Conservation (phyloP, 345 rosid genomes). For the Eutrema japonicum region DNA sequence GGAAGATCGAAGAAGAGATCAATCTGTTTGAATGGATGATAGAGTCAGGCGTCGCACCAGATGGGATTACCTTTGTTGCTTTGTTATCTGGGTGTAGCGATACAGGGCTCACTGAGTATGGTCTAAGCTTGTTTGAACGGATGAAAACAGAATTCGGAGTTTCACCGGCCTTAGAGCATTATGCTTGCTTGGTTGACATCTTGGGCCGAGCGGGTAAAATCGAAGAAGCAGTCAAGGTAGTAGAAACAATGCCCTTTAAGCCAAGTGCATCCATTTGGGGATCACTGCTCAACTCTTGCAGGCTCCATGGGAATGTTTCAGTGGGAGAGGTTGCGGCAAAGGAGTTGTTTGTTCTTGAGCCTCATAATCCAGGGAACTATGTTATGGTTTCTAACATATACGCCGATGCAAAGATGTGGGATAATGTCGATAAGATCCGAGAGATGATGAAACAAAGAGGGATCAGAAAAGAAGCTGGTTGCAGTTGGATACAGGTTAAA, state of each 20-base stretch:
- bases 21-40: slow-evolving; percentile 52
- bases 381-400: slow-evolving; percentile 65
- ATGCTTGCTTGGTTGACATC: slow-evolving; percentile 63
- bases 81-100: slow-evolving; percentile 68
- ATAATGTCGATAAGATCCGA: slow-evolving; percentile 51
- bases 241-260: slow-evolving; percentile 58
- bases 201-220: slow-evolving; percentile 63
- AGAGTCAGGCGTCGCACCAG: slow-evolving; percentile 46
- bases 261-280: slow-evolving; percentile 64
- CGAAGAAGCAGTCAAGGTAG: slow-evolving; percentile 50
- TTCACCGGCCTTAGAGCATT: slow-evolving; percentile 56
- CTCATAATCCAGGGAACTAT: slow-evolving; percentile 60
- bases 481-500: slow-evolving; percentile 65
- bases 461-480: slow-evolving; percentile 61
- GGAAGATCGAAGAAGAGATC: slow-evolving; percentile 43
- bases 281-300: slow-evolving; percentile 58
- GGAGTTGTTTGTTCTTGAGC: slow-evolving; percentile 60
- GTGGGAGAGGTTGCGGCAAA: slow-evolving; percentile 50
- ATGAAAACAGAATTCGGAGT: slow-evolving; percentile 50
- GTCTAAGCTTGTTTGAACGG: slow-evolving; percentile 48
- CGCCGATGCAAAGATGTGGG: slow-evolving; percentile 70
- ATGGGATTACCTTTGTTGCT: slow-evolving; percentile 57
- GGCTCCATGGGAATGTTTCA: slow-evolving; percentile 45
- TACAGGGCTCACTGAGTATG: slow-evolving; percentile 52
- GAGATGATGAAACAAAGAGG: slow-evolving; percentile 51